Conservation (phyloP, 2,329 filamentous ascomycete genomes). For the Didymella exigua region DNA sequence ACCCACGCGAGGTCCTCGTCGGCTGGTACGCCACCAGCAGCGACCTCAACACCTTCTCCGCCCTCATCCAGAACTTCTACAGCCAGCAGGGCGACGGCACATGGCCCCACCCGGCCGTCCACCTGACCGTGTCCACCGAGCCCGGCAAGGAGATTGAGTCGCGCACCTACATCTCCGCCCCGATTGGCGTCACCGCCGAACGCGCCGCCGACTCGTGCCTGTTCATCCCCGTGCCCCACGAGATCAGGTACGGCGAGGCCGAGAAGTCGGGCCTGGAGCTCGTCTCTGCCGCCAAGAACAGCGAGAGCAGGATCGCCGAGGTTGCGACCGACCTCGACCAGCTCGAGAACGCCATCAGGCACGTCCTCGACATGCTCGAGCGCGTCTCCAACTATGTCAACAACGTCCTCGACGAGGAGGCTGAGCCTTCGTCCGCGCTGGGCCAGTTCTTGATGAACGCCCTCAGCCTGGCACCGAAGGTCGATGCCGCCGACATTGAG, state of each 20-base stretch:
- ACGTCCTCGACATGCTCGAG: conserved; percentile 87
- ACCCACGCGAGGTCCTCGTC: conserved; percentile 90
- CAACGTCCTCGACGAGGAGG: conserved; percentile 91
- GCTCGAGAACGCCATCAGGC: conserved; percentile 82
- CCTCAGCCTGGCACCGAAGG: conserved; percentile 91
- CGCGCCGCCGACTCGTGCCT: conserved; percentile 94
- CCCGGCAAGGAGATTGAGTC: conserved; percentile 88
- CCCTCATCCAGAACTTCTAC: conserved; percentile 99
- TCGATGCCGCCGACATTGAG: conserved; percentile 88
- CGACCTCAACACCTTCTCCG: conserved; percentile 97
- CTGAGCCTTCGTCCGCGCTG: conserved; percentile 84
- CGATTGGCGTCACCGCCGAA: conserved; percentile 93
- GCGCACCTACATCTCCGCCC: conserved; percentile 91
- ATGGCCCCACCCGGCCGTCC: conserved; percentile 95
- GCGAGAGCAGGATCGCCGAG: conserved; percentile 73
- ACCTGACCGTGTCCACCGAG: conserved; percentile 91
- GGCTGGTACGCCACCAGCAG: conserved; percentile 98
- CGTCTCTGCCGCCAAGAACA: conserved; percentile 80
- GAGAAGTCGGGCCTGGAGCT: conserved; percentile 80
- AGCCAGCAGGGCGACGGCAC: conserved; percentile 95
- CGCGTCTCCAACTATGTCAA: conserved; percentile 90
- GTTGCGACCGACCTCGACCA: conserved; percentile 89
- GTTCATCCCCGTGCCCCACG: conserved; percentile 96
- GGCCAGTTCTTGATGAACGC: conserved; percentile 96
- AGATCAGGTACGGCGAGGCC: conserved; percentile 84